Evolutionary conservation across 345 rosid species (phyloP), one percentile per base, ranked within the genome.

Genomic region (Murraya paniculata): DNA sequence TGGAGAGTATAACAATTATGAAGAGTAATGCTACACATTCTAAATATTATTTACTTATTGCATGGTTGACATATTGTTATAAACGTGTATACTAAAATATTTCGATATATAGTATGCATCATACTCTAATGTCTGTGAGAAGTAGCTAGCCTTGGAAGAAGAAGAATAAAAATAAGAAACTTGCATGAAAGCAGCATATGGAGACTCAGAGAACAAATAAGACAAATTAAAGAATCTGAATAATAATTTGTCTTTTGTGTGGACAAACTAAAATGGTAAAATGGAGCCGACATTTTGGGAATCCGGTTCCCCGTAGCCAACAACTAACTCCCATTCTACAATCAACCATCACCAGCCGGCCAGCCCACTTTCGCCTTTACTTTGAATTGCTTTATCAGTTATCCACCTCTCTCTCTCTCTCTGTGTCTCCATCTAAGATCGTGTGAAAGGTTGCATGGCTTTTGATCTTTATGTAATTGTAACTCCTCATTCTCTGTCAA

Each of bases 401-500:
- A 7, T 0, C 4, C 31, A 16, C 6, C 11, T 71, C 71, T 22
- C 7, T 5, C 45, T 9, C 16, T 41, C 50, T 45, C 16, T 58
- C 14, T 35, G 3, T 22, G 5, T 18, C 56, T 31, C 22, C 16
- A 10, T 19, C 27, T 7, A 7, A 64, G 80, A 35, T 77, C 77
- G 76, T 64, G 81, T 78, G 81, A 82, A 82, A 82, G 84, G 81
- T 74, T 69, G 71, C 81, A 74, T 82, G 79, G 76, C 81, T 78
- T 82, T 82, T 74, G 64, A 39, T 9, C 70, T 55, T 65, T 61
- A 64, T 61, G 65, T 57, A 64, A 45, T 13, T 45, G 41, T 35
- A 38, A 38, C 31, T 13, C 2, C 24, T 53, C 48, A 21, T 6
- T 45, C 57, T 68, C 66, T 67, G 39, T 66, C 67, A 5, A 19